phyloP scores from a whole-genome alignment of 1,139 yeast species.

The Kodamaea anthophila region DNA sequence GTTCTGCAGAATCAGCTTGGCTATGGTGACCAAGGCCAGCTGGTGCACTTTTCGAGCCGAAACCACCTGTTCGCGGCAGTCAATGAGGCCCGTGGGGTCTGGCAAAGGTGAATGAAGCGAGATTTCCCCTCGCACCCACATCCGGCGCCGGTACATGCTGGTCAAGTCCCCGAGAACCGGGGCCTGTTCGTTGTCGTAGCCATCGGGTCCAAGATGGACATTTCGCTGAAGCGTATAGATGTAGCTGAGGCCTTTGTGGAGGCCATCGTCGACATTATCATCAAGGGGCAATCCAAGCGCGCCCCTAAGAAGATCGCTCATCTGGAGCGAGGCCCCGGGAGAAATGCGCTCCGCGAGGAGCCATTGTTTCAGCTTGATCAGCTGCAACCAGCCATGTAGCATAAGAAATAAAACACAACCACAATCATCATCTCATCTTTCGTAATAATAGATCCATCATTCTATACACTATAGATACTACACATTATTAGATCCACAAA shows the following conservation, averaged over 20 bases:
- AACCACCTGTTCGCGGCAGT: constrained; percentile 42
- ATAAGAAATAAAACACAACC: not conserved
- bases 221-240: constrained; percentile 54
- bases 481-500: too few relatives aligned
- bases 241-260: constrained; percentile 59
- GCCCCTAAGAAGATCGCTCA: constrained; percentile 14
- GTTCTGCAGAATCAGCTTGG: constrained; percentile 25
- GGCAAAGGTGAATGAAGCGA: constrained; percentile 20
- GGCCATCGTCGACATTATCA: constrained; percentile 1
- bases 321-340: constrained; percentile 13
- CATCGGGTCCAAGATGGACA: constrained; percentile 54
- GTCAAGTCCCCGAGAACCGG: constrained; percentile 33
- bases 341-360: constrained; percentile 16
- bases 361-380: constrained; percentile 10
- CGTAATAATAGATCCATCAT: too few relatives aligned
- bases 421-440: constrained; percentile 6
- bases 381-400: constrained; percentile 1
- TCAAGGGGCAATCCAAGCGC: constrained; percentile 9
- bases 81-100: constrained; percentile 22
- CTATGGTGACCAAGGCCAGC: constrained; percentile 40
- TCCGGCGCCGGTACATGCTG: constrained; percentile 48
- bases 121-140: constrained; percentile 79
- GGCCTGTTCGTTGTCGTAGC: constrained; percentile 78
- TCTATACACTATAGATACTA: too few relatives aligned
- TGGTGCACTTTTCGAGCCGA: constrained; percentile 29